Conservation (phyloP, 768 basidiomycete species). For the Mycena crocata region DNA sequence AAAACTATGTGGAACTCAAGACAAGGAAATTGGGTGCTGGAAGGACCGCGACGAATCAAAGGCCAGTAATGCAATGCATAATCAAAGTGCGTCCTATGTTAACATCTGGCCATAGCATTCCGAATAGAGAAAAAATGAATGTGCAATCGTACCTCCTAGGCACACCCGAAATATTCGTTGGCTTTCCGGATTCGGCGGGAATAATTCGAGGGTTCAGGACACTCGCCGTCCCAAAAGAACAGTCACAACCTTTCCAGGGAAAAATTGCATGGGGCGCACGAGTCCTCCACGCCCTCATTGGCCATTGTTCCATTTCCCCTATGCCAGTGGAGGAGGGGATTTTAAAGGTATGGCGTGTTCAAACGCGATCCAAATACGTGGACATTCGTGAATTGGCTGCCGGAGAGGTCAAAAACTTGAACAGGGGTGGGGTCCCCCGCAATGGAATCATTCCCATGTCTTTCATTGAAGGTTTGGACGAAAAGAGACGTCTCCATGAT, state of each 20-base stretch:
- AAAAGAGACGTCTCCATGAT: too few species aligned
- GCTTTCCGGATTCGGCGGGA: slow-evolving; percentile 1
- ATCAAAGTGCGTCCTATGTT: background rate
- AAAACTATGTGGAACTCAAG: slow-evolving; percentile 28
- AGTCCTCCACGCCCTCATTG: slow-evolving; percentile 9
- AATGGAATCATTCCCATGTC: slow-evolving; percentile 28
- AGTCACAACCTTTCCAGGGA: background rate
- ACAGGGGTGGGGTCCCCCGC: slow-evolving; percentile 13
- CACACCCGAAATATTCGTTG: slow-evolving; percentile 7
- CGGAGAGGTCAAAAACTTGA: slow-evolving; percentile 5
- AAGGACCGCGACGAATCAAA: too few species aligned
- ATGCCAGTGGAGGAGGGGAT: background rate
- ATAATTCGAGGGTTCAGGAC: background rate
- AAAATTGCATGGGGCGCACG: slow-evolving; percentile 24
- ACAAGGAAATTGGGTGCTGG: too few species aligned
- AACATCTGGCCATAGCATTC: background rate
- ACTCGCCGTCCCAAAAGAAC: background rate
- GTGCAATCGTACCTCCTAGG: slow-evolving; percentile 24
- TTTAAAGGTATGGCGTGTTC: slow-evolving; percentile 19
- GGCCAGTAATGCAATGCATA: background rate
- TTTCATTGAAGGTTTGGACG: slow-evolving; percentile 10
- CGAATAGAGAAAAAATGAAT: background rate
- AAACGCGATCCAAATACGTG: background rate
- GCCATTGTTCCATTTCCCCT: background rate
- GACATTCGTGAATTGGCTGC: slow-evolving; percentile 15